These are phyloP conservation scores for Diddensiella transvaalensis DNA, from an alignment of 805 yeast genomes.

Conservation along the genomic window DNA sequence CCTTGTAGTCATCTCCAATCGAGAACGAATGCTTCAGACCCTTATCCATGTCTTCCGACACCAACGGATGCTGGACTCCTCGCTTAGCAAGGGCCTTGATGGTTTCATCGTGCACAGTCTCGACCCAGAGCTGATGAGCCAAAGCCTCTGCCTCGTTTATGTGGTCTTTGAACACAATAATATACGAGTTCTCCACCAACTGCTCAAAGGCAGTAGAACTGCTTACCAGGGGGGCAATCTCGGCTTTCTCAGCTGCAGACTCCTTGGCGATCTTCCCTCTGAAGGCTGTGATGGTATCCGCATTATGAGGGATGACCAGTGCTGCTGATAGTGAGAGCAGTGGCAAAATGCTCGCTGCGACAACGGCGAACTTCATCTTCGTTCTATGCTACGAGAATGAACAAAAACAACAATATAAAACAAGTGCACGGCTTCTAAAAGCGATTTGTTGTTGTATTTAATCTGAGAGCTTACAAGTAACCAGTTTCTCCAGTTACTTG, in stretches of 20 bases:
- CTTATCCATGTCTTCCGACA: slow-evolving; percentile 16
- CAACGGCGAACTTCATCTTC: slow-evolving; percentile 24
- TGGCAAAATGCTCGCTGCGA: slow-evolving; percentile 23
- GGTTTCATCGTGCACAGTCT: slow-evolving; percentile 35
- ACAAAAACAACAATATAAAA: no score
- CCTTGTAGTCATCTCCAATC: slow-evolving; percentile 57
- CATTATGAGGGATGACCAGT: slow-evolving; percentile 60
- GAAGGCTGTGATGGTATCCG: slow-evolving; percentile 40
- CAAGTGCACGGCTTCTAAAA: no score
- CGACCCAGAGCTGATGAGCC: slow-evolving; percentile 68
- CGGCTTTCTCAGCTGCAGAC: slow-evolving; percentile 20
- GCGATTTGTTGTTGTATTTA: no score
- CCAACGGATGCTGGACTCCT: slow-evolving; percentile 35
- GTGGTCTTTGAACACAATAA: slow-evolving; percentile 74
- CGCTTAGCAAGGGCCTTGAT: slow-evolving; percentile 34
- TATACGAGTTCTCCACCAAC: slow-evolving; percentile 47
- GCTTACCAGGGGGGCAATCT: slow-evolving; percentile 47
- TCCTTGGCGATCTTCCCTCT: slow-evolving; percentile 15
- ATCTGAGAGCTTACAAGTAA: no score
- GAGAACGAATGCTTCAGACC: slow-evolving; percentile 40
- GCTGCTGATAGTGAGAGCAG: slow-evolving; percentile 43
- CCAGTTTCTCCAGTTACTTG: no score
- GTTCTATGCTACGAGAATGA: no score
- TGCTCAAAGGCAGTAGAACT: slow-evolving; percentile 37
- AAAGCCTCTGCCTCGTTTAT: slow-evolving; percentile 49